Evolutionary conservation across 352 stramenopile species (phyloP), one percentile per base, ranked within the genome.

Genomic region (Phytophthora brassicae): DNA sequence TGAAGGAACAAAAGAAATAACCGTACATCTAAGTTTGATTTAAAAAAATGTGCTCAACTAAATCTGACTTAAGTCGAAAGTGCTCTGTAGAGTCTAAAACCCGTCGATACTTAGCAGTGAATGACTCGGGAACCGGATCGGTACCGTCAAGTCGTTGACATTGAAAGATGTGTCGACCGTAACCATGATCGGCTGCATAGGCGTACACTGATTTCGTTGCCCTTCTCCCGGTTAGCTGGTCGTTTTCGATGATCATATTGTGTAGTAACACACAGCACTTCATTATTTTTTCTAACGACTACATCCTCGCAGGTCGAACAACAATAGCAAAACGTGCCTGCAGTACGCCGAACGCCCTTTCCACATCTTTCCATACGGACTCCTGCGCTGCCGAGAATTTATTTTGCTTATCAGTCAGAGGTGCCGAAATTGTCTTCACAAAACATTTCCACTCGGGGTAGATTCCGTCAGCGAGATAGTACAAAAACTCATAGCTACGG

Each of bases 211-310:
- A 55, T 9, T 2, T 17, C 4, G 17, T 19, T 3, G 19, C 7
- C 4, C 31, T 4, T 9, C 48, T 19, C 16, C 36, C 35, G 16
- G 22, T 47, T 17, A 5, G 35, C 4, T 24, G 16, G 9, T 62
- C 44, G n/a, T 62, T 44, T 1, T 51, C 45, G 6, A 63, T 44
- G 14, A 63, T 56, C 55, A 63, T 63, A 12, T 50, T 63, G 36
- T 63, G 54, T 12, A 61, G 36, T 13, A 61, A 41, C 2, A 61
- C 23, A 48, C 54, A 61, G 23, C 43, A 55, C 4, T 51, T 41
- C 36, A 56, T 26, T 3, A 7, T 50, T 4, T 9, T 26, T 4
- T 43, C 23, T 33, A 50, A 44, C 1, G 41, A 28, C 39, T 23
- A 51, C 2, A 13, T 42, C 12, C 22, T 24, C 2, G 41, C 16